Evolutionary conservation across 371 early-diverging fungal species (phyloP).

Genomic region (Actinomucor elegans): DNA sequence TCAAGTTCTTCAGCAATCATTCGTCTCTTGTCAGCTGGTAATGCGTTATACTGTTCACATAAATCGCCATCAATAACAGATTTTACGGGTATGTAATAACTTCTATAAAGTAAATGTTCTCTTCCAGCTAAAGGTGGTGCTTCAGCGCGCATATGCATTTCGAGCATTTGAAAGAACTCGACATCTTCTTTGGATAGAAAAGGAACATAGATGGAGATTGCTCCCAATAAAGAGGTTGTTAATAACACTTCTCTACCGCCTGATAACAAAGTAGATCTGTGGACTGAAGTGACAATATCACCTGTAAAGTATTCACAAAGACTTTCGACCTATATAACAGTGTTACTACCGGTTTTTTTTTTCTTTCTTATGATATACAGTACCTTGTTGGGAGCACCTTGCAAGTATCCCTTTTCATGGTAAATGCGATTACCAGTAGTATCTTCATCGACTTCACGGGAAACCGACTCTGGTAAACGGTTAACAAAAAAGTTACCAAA

Average conservation of each 20-base stretch:
- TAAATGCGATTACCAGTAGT: conserved; percentile 80
- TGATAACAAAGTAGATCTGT: conserved; percentile 74
- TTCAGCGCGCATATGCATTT: conserved; percentile 86
- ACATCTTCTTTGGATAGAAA: conserved; percentile 87
- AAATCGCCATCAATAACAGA: conserved; percentile 92
- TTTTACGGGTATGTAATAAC: conserved; percentile 81
- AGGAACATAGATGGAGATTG: conserved; percentile 83
- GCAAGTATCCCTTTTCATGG: conserved; percentile 75
- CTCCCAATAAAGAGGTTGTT: conserved; percentile 86
- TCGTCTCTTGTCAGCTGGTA: conserved; percentile 70
- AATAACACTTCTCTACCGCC: conserved; percentile 86
- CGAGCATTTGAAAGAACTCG: conserved; percentile 91
- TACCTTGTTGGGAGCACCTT: conserved; percentile 89
- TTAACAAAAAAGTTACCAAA: conserved; percentile 91
- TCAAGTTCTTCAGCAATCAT: conserved; percentile 89
- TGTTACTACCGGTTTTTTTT: no score
- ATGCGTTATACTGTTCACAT: conserved; percentile 79
- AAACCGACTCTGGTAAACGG: conserved; percentile 67
- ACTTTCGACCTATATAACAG: conserved; percentile 44
- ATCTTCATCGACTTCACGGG: conserved; percentile 84
- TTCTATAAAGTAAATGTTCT: conserved; percentile 86
- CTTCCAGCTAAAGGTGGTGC: conserved; percentile 82
- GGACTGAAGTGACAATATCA: conserved; percentile 82
- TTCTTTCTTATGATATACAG: no score
- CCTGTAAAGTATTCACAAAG: conserved; percentile 83